A percentile compares a stretch with the other conserved stretches of the same genome.
phyloP scores from a whole-genome alignment of 1,284 basidiomycete genomes.

The Microbotryum scabiosae region DNA sequence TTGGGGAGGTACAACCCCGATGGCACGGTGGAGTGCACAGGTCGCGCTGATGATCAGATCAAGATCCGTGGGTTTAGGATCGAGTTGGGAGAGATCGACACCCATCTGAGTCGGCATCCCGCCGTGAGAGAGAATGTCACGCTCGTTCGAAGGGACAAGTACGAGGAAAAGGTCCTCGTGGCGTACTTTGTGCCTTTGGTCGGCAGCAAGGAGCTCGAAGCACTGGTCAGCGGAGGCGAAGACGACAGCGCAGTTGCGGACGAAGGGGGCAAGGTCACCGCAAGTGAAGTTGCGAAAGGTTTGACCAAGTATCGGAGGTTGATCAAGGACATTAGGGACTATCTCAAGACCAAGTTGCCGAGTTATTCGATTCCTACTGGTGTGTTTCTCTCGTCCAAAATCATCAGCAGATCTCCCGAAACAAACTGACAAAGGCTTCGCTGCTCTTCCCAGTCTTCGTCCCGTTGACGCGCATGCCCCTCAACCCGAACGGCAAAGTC shows the following conservation, averaged over 20 bases:
- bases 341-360: slow-evolving; percentile 95
- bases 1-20: slow-evolving; percentile 88
- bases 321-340: slow-evolving; percentile 88
- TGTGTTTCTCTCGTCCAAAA: slow-evolving; percentile 41
- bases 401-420: not conserved
- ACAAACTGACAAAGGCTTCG: not conserved
- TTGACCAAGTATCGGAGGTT: slow-evolving; percentile 74
- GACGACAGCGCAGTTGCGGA: slow-evolving; percentile 52
- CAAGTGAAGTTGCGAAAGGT: slow-evolving; percentile 55
- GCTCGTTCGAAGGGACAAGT: slow-evolving; percentile 91
- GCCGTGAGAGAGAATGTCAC: slow-evolving; percentile 95
- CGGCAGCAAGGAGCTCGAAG: slow-evolving; percentile 57
- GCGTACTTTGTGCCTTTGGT: slow-evolving; percentile 95
- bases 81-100: slow-evolving; percentile 97
- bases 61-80: slow-evolving; percentile 99
- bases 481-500: slow-evolving; percentile 98
- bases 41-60: slow-evolving; percentile 96
- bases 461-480: slow-evolving; percentile 86
- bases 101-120: slow-evolving; percentile 86
- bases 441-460: slow-evolving; percentile 67
- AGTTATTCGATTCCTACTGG: slow-evolving; percentile 82
- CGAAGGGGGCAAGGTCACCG: slow-evolving; percentile 38
- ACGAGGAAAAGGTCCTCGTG: slow-evolving; percentile 98
- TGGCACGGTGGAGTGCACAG: slow-evolving; percentile 93
- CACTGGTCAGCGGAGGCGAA: slow-evolving; percentile 53